These are phyloP conservation scores for Sphagnum magellanicum DNA, from an alignment of 228 moss, liverwort and hornwort genomes.

Conservation along the genomic window DNA sequence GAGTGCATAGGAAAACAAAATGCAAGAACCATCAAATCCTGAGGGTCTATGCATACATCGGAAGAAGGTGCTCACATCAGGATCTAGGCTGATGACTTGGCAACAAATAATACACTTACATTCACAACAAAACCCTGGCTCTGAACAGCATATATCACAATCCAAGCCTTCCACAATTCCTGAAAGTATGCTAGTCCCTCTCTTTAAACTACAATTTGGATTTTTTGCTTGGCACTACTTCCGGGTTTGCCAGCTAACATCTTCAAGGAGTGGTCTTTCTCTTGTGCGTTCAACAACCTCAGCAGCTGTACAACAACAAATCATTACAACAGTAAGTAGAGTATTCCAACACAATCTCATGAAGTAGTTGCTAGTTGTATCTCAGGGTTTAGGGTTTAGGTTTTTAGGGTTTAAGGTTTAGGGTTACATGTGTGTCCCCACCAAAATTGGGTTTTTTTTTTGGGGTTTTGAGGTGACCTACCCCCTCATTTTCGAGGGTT, in stretches of 20 bases:
- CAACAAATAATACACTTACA: slow-evolving; percentile 80
- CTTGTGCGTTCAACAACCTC: slow-evolving; percentile 29
- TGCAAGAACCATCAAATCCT: too few relatives aligned
- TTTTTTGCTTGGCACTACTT: slow-evolving; percentile 58
- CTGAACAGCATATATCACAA: slow-evolving; percentile 73
- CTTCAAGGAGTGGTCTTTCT: slow-evolving; percentile 26
- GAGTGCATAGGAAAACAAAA: too few relatives aligned
- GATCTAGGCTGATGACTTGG: slow-evolving; percentile 33
- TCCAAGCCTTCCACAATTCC: slow-evolving; percentile 17
- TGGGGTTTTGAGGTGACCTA: too few relatives aligned
- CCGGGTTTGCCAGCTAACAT: slow-evolving; percentile 9
- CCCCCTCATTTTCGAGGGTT: too few relatives aligned
- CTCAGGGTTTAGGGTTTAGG: too few relatives aligned
- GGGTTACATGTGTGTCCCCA: too few relatives aligned
- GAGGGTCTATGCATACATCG: slow-evolving; percentile 48
- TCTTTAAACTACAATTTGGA: slow-evolving; percentile 37
- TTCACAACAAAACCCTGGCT: slow-evolving; percentile 65
- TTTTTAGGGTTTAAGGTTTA: too few relatives aligned
- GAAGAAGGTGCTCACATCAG: slow-evolving; percentile 33
- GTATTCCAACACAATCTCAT: too few relatives aligned
- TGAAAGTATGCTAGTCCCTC: slow-evolving; percentile 21
- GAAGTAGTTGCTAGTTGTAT: too few relatives aligned
- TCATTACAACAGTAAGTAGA: too few relatives aligned
- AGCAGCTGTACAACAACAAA: slow-evolving; percentile 2
- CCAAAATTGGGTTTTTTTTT: too few relatives aligned